Evolutionary conservation across 139 green algal species (phyloP).

Genomic region (Spirogloea muscicola): DNA sequence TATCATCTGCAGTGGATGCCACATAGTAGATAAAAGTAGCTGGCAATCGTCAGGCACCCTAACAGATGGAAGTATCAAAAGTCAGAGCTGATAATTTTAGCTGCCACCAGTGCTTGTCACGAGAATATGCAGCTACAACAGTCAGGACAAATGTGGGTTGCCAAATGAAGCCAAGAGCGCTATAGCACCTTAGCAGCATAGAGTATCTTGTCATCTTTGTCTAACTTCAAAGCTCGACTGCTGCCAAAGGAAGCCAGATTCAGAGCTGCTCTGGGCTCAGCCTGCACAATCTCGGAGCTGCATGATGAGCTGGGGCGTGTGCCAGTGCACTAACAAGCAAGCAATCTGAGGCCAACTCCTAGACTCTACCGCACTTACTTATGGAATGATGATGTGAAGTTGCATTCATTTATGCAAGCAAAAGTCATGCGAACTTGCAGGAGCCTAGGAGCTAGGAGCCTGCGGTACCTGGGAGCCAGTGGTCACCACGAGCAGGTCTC

Average conservation of each 20-base stretch:
- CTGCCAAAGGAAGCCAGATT: slow-evolving; percentile 71
- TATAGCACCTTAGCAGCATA: slow-evolving; percentile 78
- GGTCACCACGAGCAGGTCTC: slow-evolving; percentile 79
- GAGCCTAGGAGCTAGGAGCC: neutral
- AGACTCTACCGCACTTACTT: neutral
- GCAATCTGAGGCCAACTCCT: neutral
- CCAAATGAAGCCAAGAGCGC: neutral
- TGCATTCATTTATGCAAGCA: neutral
- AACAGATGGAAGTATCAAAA: no score
- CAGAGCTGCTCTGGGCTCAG: slow-evolving; percentile 80
- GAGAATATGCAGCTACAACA: no score
- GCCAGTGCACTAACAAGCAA: neutral
- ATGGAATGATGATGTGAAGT: neutral
- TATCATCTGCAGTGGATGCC: slow-evolving; percentile 57
- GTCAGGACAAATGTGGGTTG: no score
- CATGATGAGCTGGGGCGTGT: neutral
- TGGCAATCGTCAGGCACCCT: no score
- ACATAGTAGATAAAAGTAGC: no score
- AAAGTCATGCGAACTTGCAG: neutral
- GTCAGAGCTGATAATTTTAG: no score
- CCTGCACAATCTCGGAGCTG: slow-evolving; percentile 54
- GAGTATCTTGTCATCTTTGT: slow-evolving; percentile 75
- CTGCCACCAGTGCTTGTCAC: no score
- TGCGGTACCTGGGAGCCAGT: slow-evolving; percentile 49
- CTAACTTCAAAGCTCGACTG: slow-evolving; percentile 73